Evolutionary conservation across 257 asterid genomes (phyloP), one percentile per base, ranked within the genome.

Genomic region (Plantago ovata): DNA sequence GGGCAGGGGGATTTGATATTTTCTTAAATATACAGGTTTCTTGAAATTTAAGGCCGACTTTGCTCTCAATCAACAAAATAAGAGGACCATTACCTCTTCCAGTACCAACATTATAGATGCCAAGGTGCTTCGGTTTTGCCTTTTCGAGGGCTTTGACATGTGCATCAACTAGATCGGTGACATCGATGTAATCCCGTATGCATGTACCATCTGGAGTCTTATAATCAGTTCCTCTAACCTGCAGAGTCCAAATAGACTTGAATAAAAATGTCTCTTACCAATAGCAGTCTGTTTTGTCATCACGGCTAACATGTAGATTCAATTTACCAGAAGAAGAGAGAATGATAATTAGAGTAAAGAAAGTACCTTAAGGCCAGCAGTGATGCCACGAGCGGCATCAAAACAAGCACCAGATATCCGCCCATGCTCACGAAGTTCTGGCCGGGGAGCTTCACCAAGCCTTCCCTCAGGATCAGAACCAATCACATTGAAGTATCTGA

Each of bases 181-280:
- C 97, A 50, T 89, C 97, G 13, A 89, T 89, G 58, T 89, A 89
- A 63, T 89, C 97, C 9, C 97, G 75, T 60, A 89, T 74, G 75
- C 97, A 86, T 5, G 97, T 89, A 45, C 95, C 97, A 56, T 89
- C 97, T 14, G 69, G 24, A 38, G 97, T 89, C 60, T 75, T 86
- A 65, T 89, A 89, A 65, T 89, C 94, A 2, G 94, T 84, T 72
- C 97, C 97, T 68, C 86, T 74, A 68, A 85, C 95, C 96, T 88
- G 80, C 48, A 28, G 36, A 28, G 7, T 28, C 36, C 36, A 28
- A 28, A 28, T 28, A 28, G 4, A 28, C 2, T 3, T 28, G 7
- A 28, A 28, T 28, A 28, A 6, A 28, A 28, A 28, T 28, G 7
- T 28, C 7, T 28, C 7, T 28, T 28, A 28, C 32, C 32, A 24